phyloP scores from a whole-genome alignment of 1,139 yeast species.

The Wickerhamomyces sp. region DNA sequence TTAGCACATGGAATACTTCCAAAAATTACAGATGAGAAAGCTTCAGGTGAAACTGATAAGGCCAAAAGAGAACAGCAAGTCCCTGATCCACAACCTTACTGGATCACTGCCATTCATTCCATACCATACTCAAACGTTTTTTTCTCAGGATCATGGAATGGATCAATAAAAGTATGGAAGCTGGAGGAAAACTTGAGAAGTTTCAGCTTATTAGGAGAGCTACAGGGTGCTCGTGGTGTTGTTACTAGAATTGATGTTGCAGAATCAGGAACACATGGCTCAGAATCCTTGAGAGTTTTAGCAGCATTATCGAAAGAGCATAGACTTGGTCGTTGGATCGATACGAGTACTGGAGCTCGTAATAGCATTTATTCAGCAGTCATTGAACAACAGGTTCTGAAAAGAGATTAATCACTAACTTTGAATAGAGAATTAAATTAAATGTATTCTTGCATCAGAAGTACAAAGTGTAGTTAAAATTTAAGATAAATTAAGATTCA shows the following conservation, averaged over 20 bases:
- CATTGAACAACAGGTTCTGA: constrained; percentile 29
- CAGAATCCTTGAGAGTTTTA: constrained; percentile 49
- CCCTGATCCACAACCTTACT: constrained; percentile 72
- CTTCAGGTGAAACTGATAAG: constrained; percentile 63
- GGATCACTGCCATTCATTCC: constrained; percentile 80
- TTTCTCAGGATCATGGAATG: constrained; percentile 86
- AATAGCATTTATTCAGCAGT: constrained; percentile 48
- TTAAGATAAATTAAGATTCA: neutral
- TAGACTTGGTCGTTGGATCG: constrained; percentile 79
- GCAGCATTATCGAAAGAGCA: constrained; percentile 82
- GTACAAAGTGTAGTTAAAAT: too few relatives aligned
- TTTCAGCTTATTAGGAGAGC: constrained; percentile 50
- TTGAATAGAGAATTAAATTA: too few relatives aligned
- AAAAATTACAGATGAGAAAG: constrained; percentile 38
- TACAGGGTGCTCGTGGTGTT: constrained; percentile 64
- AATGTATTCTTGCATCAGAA: too few relatives aligned
- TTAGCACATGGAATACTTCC: constrained; percentile 77
- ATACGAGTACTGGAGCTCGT: constrained; percentile 38
- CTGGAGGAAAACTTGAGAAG: constrained; percentile 59
- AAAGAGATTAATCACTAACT: constrained; percentile 5
- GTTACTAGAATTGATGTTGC: constrained; percentile 64
- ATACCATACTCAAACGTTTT: constrained; percentile 89
- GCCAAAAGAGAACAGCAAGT: constrained; percentile 44
- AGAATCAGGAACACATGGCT: constrained; percentile 49
- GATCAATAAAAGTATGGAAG: constrained; percentile 72